A percentile compares a stretch with the other conserved stretches of the same genome.
These are phyloP conservation scores for Apophysomyces variabilis DNA, from an alignment of 371 early-diverging fungal genomes.

Conservation along the genomic window DNA sequence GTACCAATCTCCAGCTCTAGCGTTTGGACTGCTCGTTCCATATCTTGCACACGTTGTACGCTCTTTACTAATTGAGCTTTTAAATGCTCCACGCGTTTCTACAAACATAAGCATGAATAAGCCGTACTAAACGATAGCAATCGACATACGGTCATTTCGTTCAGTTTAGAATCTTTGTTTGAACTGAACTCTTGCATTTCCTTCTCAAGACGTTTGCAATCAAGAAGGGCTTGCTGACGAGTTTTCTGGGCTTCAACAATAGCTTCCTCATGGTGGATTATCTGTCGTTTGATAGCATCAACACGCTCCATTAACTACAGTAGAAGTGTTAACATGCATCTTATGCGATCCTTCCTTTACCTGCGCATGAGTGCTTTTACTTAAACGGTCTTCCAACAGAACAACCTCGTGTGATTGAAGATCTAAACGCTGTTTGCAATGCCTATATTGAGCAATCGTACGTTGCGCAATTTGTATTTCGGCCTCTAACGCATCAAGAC, in stretches of 20 bases:
- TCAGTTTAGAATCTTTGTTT: constrained; percentile 83
- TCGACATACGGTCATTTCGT: constrained; percentile 66
- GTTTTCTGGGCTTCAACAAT: constrained; percentile 47
- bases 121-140: not conserved
- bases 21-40: constrained; percentile 75
- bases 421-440: constrained; percentile 66
- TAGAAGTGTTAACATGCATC: constrained; percentile 18
- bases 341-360: constrained; percentile 19
- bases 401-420: constrained; percentile 75
- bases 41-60: constrained; percentile 60
- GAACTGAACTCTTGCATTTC: constrained; percentile 91
- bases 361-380: constrained; percentile 74
- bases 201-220: constrained; percentile 67
- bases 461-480: constrained; percentile 45
- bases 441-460: constrained; percentile 48
- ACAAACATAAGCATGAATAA: constrained; percentile 9
- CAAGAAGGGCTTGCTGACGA: constrained; percentile 45
- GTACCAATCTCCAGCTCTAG: constrained; percentile 71
- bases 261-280: constrained; percentile 31
- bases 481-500: constrained; percentile 51
- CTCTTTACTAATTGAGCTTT: constrained; percentile 62
- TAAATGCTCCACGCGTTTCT: constrained; percentile 64
- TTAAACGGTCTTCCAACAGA: constrained; percentile 71
- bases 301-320: constrained; percentile 49
- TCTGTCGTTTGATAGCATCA: constrained; percentile 40